Conservation (phyloP, 192 early-diverging fungal genomes). For the Coemansia sp. region DNA sequence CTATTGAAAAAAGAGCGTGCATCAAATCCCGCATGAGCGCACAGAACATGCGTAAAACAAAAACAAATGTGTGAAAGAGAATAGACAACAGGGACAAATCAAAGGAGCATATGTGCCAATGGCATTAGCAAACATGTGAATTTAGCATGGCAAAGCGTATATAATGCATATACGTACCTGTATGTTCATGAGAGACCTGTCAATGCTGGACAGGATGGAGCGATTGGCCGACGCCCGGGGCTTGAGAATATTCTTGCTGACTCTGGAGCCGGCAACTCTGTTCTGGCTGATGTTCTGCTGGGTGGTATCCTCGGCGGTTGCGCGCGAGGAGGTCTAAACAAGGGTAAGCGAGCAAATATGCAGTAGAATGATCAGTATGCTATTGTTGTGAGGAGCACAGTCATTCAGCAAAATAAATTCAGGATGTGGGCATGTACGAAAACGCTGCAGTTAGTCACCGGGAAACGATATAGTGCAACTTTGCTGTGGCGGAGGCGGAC, state of each 20-base stretch:
- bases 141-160: too few species aligned
- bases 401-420: not conserved
- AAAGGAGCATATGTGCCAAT: not conserved
- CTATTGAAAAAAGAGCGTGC: not conserved
- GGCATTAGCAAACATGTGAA: conserved; percentile 1
- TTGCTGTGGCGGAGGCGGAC: not conserved
- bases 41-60: not conserved
- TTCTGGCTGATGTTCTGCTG: not conserved
- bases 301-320: not conserved
- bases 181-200: not conserved
- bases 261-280: not conserved
- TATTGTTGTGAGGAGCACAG: not conserved
- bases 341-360: not conserved
- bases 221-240: not conserved
- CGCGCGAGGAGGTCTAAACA: not conserved
- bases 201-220: not conserved
- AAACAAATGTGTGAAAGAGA: not conserved
- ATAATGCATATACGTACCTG: not conserved
- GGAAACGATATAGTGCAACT: not conserved
- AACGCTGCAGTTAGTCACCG: not conserved
- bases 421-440: not conserved
- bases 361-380: not conserved
- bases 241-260: not conserved
- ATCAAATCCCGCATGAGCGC: not conserved
- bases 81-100: not conserved